phyloP scores from a whole-genome alignment of 164 flowering plant species.

The Aristolochia californica region DNA sequence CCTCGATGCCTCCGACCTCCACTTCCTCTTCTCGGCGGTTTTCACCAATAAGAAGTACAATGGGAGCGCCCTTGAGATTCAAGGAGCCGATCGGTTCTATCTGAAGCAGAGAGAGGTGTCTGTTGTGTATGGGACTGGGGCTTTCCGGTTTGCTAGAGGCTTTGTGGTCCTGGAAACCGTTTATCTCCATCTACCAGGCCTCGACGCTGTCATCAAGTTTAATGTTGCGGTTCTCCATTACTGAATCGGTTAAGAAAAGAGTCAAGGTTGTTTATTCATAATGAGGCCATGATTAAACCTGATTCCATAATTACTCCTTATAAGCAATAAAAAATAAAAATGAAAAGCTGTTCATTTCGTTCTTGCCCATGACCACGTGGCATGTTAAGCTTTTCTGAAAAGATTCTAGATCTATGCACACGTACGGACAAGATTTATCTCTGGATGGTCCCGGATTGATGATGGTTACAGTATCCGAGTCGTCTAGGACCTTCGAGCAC shows the following conservation, averaged over 20 bases:
- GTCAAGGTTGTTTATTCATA: too few relatives aligned
- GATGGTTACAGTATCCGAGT: too few relatives aligned
- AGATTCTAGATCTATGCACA: too few relatives aligned
- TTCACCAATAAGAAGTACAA: conserved; percentile 8
- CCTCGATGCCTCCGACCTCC: conserved; percentile 1
- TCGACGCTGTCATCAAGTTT: conserved; percentile 7
- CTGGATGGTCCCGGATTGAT: too few relatives aligned
- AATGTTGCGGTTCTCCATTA: conserved; percentile 1
- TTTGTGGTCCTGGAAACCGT: conserved; percentile 1
- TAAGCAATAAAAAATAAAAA: too few relatives aligned
- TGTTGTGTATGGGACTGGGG: conserved; percentile 7
- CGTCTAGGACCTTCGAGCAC: too few relatives aligned
- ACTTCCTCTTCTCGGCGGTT: conserved; percentile 2
- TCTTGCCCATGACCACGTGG: too few relatives aligned
- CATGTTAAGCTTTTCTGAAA: too few relatives aligned
- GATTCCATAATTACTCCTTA: too few relatives aligned
- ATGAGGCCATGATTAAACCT: too few relatives aligned
- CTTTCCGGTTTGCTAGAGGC: conserved; percentile 7
- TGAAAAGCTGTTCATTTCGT: too few relatives aligned
- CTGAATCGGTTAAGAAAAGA: neutral
- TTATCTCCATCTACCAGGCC: neutral
- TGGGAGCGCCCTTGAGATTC: conserved; percentile 10
- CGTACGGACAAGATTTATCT: too few relatives aligned
- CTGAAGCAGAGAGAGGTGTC: conserved; percentile 8
- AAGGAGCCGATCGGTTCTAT: conserved; percentile 1